These are phyloP conservation scores for Syzygium syzygioides DNA, from an alignment of 441 rosid species.

Conservation along the genomic window DNA sequence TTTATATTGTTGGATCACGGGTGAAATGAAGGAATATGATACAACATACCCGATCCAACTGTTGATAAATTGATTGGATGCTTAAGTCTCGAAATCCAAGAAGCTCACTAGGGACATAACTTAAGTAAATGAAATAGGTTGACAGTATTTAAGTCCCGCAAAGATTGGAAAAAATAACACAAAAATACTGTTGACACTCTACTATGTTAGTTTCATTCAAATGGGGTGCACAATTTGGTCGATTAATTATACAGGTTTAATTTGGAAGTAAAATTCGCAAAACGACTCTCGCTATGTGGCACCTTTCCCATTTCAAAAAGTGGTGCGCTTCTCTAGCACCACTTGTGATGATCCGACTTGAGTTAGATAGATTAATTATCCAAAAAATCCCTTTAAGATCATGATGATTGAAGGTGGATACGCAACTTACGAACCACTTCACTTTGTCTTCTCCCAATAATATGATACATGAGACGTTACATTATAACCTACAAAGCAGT, in stretches of 20 bases:
- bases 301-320: background rate
- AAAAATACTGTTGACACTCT: background rate
- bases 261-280: background rate
- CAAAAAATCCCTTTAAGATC: background rate
- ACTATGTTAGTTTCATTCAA: background rate
- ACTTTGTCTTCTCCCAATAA: background rate
- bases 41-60: background rate
- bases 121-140: background rate
- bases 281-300: background rate
- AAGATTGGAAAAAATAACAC: background rate
- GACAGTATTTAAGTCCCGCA: background rate
- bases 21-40: background rate
- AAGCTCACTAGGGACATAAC: background rate
- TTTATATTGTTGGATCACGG: no score
- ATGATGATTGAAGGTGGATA: background rate
- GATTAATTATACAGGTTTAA: background rate
- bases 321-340: accelerated
- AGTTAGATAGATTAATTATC: background rate
- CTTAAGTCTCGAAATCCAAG: background rate
- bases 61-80: background rate
- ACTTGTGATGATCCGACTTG: accelerated
- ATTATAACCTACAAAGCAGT: background rate
- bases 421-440: background rate
- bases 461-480: background rate
- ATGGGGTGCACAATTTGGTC: background rate